Evolutionary conservation across 2,329 filamentous ascomycete species (phyloP), one percentile per base, ranked within the genome.

Genomic region (Calonectria henricotiae): DNA sequence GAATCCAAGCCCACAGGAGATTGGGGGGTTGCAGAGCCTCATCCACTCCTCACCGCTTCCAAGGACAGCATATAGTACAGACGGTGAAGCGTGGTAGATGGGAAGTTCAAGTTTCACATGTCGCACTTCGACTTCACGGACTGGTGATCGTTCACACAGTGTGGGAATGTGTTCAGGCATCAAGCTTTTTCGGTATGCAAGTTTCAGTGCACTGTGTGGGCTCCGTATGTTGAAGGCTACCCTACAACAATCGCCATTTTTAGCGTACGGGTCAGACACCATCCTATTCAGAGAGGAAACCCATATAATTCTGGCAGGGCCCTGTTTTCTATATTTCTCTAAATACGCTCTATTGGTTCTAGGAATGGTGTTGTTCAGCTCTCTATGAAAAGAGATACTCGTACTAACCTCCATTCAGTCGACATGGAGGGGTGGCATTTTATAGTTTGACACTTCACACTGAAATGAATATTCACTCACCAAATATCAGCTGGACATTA

Each of bases 1-100:
- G 17, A 25, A 46, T 62, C 69, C 69, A 62, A 72, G 68, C 72
- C 67, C 72, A 39, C 51, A 17, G n/a, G 35, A 13, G 46, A 66
- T 41, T 35, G 35, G 54, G 15, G 54, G 7, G 17, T 32, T 32
- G 17, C 20, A 41, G 39, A 32, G 25, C 44, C 30, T 64, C 15
- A 60, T 15, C 30, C 46, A 23, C 51, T 54, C 43, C 23, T 39
- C 23, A n/a, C 37, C 44, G 39, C 46, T 54, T n/a, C 35, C n/a
- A 35, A 15, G 12, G 20, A 61, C 60, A 15, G 20, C 41, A 46
- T n/a, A n/a, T 8, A 23, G 27, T 17, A 23, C n/a, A 32, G 41
- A 47, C 63, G 23, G 41, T 30, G 32, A 37, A 27, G 41, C 30
- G 51, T 49, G 30, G 54, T 60, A 9, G 64, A 23, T 61, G 64